Percentiles rank a stretch among this genome's conserved stretches.
These are phyloP conservation scores for Waitea zeae DNA, from an alignment of 1,284 basidiomycete genomes.

Conservation along the genomic window DNA sequence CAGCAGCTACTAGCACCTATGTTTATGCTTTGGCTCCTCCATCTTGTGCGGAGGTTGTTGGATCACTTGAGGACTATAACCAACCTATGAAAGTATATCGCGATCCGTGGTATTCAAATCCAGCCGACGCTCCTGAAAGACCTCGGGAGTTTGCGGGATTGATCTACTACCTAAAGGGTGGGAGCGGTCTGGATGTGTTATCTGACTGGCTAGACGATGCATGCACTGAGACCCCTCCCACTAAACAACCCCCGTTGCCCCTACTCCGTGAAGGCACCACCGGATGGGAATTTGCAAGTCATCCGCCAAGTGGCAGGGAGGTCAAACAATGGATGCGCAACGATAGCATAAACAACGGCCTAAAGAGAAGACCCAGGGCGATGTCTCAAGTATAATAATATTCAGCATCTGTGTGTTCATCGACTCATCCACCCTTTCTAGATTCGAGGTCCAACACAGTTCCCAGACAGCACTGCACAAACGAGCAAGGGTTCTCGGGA, in stretches of 20 bases:
- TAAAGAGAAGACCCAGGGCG: too few species aligned
- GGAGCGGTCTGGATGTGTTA: constrained; percentile 29
- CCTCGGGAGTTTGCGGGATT: constrained; percentile 73
- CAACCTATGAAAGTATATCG: constrained; percentile 54
- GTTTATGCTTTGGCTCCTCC: constrained; percentile 42
- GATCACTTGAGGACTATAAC: constrained; percentile 30
- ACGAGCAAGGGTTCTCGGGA: too few species aligned
- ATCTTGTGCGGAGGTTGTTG: constrained; percentile 27
- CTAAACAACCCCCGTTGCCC: too few species aligned
- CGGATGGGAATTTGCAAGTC: constrained; percentile 71
- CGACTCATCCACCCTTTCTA: too few species aligned
- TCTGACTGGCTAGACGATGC: constrained; percentile 29
- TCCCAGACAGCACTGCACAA: too few species aligned
- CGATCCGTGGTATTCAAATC: constrained; percentile 65
- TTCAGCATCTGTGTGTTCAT: too few species aligned
- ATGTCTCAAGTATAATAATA: too few species aligned
- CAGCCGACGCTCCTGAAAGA: constrained; percentile 49
- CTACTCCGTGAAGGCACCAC: too few species aligned
- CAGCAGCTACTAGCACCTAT: too few species aligned
- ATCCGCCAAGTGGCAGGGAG: constrained; percentile 40
- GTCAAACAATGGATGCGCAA: constrained; percentile 37
- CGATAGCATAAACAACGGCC: too few species aligned
- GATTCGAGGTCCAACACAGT: too few species aligned
- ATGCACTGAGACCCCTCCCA: too few species aligned
- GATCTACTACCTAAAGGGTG: constrained; percentile 52